phyloP scores from a whole-genome alignment of 192 early-diverging fungal species.

The Geranomyces variabilis region DNA sequence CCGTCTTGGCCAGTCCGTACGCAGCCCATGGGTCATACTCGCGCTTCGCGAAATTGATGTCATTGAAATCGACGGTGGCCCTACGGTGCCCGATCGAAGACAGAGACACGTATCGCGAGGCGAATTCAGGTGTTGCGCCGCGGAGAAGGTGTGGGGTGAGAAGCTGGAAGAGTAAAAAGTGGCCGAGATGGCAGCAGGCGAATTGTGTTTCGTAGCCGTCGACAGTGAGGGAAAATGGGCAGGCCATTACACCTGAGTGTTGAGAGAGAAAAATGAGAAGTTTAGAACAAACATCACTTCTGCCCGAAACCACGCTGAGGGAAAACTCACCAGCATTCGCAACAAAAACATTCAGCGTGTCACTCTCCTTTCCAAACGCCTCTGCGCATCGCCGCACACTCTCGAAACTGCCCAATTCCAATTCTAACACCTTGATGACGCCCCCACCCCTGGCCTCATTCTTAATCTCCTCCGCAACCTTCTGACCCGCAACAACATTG shows the following conservation, averaged over 20 bases:
- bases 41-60: conserved; percentile 31
- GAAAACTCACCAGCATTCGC: conserved; percentile 28
- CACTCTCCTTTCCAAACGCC: conserved; percentile 21
- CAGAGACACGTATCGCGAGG: conserved; percentile 38
- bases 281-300: neutral
- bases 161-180: conserved; percentile 30
- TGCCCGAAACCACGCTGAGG: neutral
- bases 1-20: conserved; percentile 46
- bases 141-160: conserved; percentile 35
- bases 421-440: conserved; percentile 24
- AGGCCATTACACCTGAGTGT: conserved; percentile 58
- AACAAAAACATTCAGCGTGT: conserved; percentile 34
- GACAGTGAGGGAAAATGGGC: conserved; percentile 40
- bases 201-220: conserved; percentile 63
- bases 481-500: conserved; percentile 21
- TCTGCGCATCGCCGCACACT: conserved; percentile 40
- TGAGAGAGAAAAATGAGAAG: conserved; percentile 5
- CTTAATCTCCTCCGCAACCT: conserved; percentile 34
- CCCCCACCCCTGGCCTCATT: conserved; percentile 6
- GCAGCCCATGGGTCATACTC: conserved; percentile 22
- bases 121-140: conserved; percentile 6
- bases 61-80: conserved; percentile 35
- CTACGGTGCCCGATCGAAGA: conserved; percentile 31
- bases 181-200: conserved; percentile 57
- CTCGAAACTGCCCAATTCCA: conserved; percentile 35